Evolutionary conservation across 2,329 filamentous ascomycete genomes (phyloP).

Genomic region (Gnomoniopsis sp.): DNA sequence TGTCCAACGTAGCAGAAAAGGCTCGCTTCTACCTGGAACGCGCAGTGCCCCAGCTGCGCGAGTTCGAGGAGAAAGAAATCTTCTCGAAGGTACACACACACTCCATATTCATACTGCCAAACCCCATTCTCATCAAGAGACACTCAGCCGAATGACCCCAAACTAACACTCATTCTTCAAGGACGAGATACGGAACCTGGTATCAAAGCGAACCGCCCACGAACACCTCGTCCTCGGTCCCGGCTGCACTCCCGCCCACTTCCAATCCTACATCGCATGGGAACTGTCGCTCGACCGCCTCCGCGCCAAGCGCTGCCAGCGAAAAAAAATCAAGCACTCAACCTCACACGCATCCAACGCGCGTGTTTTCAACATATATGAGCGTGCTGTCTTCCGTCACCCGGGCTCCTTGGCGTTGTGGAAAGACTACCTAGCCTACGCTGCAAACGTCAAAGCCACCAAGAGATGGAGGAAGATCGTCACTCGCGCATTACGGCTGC

Average conservation of each 20-base stretch:
- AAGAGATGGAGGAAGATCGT: constrained; percentile 64
- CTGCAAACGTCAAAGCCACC: constrained; percentile 62
- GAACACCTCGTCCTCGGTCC: constrained; percentile 87
- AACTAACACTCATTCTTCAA: constrained; percentile 30
- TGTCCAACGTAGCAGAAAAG: constrained; percentile 87
- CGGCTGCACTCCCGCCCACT: constrained; percentile 73
- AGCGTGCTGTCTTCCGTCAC: constrained; percentile 80
- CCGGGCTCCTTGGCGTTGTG: constrained; percentile 78
- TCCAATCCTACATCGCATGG: constrained; percentile 76
- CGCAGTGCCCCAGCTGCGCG: constrained; percentile 84
- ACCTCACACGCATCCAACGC: constrained; percentile 71
- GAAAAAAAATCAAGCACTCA: constrained; percentile 70
- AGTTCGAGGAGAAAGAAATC: constrained; percentile 87
- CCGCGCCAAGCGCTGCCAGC: constrained; percentile 76
- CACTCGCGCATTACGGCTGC: constrained; percentile 73
- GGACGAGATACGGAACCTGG: constrained; percentile 87
- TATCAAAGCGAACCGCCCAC: constrained; percentile 86
- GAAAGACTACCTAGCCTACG: constrained; percentile 86
- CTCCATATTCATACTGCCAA: constrained; percentile 1
- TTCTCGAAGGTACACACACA: constrained; percentile 65
- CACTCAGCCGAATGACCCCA: neutral
- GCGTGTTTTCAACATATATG: constrained; percentile 84
- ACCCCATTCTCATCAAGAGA: constrained; percentile 5
- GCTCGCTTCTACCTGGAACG: constrained; percentile 94
- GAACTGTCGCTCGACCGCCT: constrained; percentile 69